phyloP scores from a whole-genome alignment of 495 filamentous ascomycete genomes.

The Neurospora tetraspora region DNA sequence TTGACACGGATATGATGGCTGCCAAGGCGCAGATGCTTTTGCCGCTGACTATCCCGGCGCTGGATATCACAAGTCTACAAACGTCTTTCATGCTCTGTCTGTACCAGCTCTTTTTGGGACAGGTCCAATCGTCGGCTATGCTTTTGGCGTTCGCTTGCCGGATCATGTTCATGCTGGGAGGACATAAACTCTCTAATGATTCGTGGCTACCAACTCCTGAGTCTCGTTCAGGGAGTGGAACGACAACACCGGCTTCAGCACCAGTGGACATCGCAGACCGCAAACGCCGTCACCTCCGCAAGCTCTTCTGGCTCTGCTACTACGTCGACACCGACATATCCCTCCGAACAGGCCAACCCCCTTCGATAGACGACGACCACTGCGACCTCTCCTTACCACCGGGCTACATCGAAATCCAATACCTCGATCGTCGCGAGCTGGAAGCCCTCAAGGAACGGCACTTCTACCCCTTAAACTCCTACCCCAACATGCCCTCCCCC shows the following conservation, averaged over 20 bases:
- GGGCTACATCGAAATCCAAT: conserved; percentile 31
- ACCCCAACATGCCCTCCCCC: neutral
- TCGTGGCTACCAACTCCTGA: neutral
- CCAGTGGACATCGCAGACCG: neutral
- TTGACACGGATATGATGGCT: conserved; percentile 31
- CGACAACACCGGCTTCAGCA: neutral
- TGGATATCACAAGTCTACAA: conserved; percentile 32
- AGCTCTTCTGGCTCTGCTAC: conserved; percentile 46
- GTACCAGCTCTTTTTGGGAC: conserved; percentile 35
- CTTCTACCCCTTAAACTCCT: neutral
- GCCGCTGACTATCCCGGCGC: conserved; percentile 32
- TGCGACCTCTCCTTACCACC: conserved; percentile 43
- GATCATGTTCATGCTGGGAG: conserved; percentile 40
- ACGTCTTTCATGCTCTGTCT: conserved; percentile 34
- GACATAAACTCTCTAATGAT: conserved; percentile 19
- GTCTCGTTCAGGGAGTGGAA: neutral
- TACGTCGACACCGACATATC: conserved; percentile 41
- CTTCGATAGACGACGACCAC: conserved; percentile 41
- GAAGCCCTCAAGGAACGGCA: neutral
- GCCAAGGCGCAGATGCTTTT: conserved; percentile 31
- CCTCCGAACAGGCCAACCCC: conserved; percentile 41
- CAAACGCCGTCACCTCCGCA: conserved; percentile 27
- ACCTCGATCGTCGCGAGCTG: conserved; percentile 6
- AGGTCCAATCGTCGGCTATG: conserved; percentile 34
- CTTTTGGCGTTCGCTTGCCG: conserved; percentile 33